phyloP scores from a whole-genome alignment of 208 protist genomes.

The Trypanosoma platydactyli region DNA sequence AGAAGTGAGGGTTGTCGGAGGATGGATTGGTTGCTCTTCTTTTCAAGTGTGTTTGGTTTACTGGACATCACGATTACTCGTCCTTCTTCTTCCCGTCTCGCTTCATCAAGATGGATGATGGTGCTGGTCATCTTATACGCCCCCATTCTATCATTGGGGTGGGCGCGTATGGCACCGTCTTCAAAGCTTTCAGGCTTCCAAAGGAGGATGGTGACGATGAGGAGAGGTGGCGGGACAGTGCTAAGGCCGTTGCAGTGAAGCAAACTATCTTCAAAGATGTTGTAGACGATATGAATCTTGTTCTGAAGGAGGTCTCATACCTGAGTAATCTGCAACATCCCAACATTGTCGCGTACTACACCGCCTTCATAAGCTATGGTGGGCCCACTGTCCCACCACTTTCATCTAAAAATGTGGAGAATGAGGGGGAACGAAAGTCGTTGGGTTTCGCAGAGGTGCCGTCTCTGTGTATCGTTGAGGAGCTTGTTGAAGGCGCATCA shows the following conservation, averaged over 20 bases:
- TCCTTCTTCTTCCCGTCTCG: not conserved
- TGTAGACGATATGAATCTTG: slow-evolving; percentile 30
- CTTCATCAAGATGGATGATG: slow-evolving; percentile 29
- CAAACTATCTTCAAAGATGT: slow-evolving; percentile 33
- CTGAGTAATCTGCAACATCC: slow-evolving; percentile 32
- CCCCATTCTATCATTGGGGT: slow-evolving; percentile 31
- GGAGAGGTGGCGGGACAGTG: slow-evolving; percentile 15
- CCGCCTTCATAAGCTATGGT: slow-evolving; percentile 29
- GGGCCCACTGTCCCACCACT: not conserved
- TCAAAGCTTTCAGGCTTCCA: slow-evolving; percentile 26
- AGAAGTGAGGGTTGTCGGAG: too few species aligned
- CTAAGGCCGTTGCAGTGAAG: slow-evolving; percentile 28
- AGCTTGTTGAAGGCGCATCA: slow-evolving; percentile 35
- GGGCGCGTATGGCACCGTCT: slow-evolving; percentile 38
- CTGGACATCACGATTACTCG: not conserved
- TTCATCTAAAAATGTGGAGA: not conserved
- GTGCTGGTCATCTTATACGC: slow-evolving; percentile 30
- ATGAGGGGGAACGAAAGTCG: not conserved
- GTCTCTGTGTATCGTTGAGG: slow-evolving; percentile 44
- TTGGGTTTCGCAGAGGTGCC: slow-evolving; percentile 19
- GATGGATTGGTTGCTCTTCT: too few species aligned
- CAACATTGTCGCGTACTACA: slow-evolving; percentile 32
- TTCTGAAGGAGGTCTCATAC: slow-evolving; percentile 35
- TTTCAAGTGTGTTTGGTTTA: too few species aligned
- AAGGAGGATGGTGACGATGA: slow-evolving; percentile 16